A percentile compares a stretch with the other conserved stretches of the same genome.
Conservation (phyloP, 2,329 filamentous ascomycete species). For the Beauveria sp. region DNA sequence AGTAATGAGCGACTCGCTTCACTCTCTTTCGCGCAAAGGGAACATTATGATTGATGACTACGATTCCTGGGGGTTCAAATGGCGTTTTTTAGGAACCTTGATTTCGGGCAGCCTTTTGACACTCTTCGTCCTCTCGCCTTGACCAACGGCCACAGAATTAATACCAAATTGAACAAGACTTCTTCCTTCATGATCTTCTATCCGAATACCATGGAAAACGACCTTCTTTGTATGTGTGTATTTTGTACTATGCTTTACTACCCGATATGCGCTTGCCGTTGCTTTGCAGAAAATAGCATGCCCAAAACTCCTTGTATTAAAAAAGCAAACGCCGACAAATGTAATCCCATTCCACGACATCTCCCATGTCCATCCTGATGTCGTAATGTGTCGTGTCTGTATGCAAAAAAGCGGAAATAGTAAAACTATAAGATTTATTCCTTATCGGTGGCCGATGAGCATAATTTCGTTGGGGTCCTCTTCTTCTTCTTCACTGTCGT, state of each 20-base stretch:
- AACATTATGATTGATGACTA: background rate
- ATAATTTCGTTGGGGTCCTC: conserved; percentile 41
- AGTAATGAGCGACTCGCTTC: background rate
- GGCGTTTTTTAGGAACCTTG: no score
- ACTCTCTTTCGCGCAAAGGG: background rate
- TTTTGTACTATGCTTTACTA: background rate
- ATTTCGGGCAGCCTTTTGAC: no score
- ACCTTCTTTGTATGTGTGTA: background rate
- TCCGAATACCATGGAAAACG: background rate
- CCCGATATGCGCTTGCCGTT: background rate
- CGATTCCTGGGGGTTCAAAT: background rate
- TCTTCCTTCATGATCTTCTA: background rate
- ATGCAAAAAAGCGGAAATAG: background rate
- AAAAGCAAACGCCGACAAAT: background rate
- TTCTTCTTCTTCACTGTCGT: conserved; percentile 39
- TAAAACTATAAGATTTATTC: background rate
- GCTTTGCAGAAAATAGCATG: background rate
- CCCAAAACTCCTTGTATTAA: background rate
- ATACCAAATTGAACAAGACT: background rate
- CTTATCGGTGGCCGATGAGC: conserved; percentile 35
- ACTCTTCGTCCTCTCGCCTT: no score
- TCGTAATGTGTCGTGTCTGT: background rate
- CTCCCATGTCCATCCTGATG: background rate
- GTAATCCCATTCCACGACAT: background rate
- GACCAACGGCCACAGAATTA: background rate